These are phyloP conservation scores for Gilbertella persicaria DNA, from an alignment of 371 early-diverging fungal species.

Conservation along the genomic window DNA sequence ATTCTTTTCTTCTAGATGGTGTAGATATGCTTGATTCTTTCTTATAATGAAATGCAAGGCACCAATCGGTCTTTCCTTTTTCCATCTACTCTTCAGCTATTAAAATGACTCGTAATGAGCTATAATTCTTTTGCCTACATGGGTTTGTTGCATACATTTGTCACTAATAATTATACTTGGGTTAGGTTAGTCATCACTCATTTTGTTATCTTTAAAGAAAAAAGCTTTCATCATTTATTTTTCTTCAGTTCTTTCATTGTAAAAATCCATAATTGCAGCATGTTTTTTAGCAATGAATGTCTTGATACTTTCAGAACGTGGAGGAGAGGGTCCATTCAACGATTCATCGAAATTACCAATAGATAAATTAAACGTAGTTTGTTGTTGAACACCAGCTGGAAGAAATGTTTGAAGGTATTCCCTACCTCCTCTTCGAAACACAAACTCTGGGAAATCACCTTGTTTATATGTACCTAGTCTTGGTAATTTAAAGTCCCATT, in stretches of 20 bases:
- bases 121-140: too few species aligned
- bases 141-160: too few species aligned
- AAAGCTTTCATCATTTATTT: background rate
- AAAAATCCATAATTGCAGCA: slow-evolving; percentile 7
- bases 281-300: slow-evolving; percentile 15
- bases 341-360: slow-evolving; percentile 3
- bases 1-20: too few species aligned
- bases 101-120: too few species aligned
- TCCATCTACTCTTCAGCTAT: too few species aligned
- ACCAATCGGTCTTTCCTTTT: too few species aligned
- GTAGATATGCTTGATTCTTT: too few species aligned
- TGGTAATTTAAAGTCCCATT: slow-evolving; percentile 20
- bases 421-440: background rate
- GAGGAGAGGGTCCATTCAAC: background rate
- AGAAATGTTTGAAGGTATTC: background rate
- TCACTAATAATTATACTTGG: too few species aligned
- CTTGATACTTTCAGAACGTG: slow-evolving; percentile 3
- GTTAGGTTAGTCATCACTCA: too few species aligned
- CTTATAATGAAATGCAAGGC: too few species aligned
- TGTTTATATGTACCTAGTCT: background rate
- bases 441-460: background rate
- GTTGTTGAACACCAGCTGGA: background rate
- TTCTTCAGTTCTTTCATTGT: background rate
- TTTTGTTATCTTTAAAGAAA: too few species aligned
- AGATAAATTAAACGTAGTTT: background rate